Base-by-base conservation (phyloP, 2,329 filamentous ascomycete genomes). In the Bipolaris gigantea region DNA sequence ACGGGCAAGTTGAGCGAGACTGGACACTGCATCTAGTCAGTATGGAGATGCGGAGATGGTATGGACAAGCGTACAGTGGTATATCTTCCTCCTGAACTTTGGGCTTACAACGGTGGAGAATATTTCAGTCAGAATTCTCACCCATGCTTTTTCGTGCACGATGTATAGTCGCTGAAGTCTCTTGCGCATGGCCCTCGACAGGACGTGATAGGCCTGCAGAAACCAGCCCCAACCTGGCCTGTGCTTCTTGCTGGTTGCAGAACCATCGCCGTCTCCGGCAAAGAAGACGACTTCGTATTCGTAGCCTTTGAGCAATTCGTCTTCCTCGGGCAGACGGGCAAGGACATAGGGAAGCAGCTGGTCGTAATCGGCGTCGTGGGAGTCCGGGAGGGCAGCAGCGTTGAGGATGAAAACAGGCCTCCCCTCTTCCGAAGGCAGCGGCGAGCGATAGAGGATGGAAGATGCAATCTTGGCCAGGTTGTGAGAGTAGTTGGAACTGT, bases 201-300 rank as follows among this genome's bases (percentile, higher is more conserved):
- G 74, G 56, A 83, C 75, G 63, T 83, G 79, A 67, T 84, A 84
- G 15, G 81, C 81, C 61, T 83, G 81, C 46, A 84, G 69, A 59
- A 82, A 83, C 82, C 82, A 84, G 35, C 79, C 79, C 75, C 80
- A 81, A 23, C 79, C 78, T 1, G 82, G 81, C 40, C 76, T 64
- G 46, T 74, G 74, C 67, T 79, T 82, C 68, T 77, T 81, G 38
- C 71, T 67, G 9, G 76, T 78, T 13, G 71, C 73, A 42, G 73
- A 75, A 43, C 76, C 78, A 42, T 75, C 75, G 34, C 76, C 76
- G 9, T 80, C 81, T n/a, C 81, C 81, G 4, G 81, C 81, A 62
- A 84, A 83, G 70, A 84, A 83, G 50, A 84, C 73, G 41, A 84
- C 77, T 63, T 83, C 81, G 60, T 84, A 84, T 51, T 82, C 80